Conservation (phyloP, 192 early-diverging fungal genomes). For the Linnemannia hyalina region DNA sequence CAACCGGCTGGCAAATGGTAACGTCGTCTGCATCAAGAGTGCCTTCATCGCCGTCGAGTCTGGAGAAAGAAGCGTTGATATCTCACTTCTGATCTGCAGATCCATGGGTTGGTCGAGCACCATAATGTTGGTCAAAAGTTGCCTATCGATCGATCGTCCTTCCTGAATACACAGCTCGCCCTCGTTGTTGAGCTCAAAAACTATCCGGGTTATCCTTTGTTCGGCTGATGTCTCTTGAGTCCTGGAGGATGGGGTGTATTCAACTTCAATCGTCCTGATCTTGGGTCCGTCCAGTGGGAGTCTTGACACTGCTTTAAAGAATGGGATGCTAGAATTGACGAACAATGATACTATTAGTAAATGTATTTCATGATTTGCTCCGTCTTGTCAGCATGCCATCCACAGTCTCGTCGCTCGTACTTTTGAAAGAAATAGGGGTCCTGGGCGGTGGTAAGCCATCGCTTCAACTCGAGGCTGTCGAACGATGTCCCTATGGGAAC, state of each 20-base stretch:
- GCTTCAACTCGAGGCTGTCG: slow-evolving; percentile 22
- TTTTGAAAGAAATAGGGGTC: slow-evolving; percentile 29
- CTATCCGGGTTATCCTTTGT: slow-evolving; percentile 13
- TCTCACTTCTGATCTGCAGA: slow-evolving; percentile 42
- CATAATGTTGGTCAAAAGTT: slow-evolving; percentile 29
- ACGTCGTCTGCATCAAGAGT: slow-evolving; percentile 4
- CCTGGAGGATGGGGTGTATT: slow-evolving; percentile 33
- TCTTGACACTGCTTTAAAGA: slow-evolving; percentile 34
- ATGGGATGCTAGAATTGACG: slow-evolving; percentile 26
- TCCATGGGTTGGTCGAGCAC: slow-evolving; percentile 51
- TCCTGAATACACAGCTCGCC: slow-evolving; percentile 21
- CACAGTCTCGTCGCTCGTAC: slow-evolving; percentile 3
- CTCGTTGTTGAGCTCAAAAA: slow-evolving; percentile 26
- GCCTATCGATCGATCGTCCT: slow-evolving; percentile 10
- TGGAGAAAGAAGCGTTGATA: slow-evolving; percentile 7
- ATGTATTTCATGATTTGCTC: neutral
- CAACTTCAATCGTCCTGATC: slow-evolving; percentile 32
- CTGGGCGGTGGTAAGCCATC: slow-evolving; percentile 29
- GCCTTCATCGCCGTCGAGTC: slow-evolving; percentile 6
- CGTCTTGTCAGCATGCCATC: neutral
- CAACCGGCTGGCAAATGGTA: slow-evolving; percentile 12
- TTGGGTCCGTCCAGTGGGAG: slow-evolving; percentile 25
- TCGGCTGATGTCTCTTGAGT: neutral
- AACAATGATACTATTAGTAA: neutral
- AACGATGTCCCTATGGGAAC: slow-evolving; percentile 20